Conservation (phyloP, 2,329 filamentous ascomycete species). For the Alternaria hordeiaustralica region DNA sequence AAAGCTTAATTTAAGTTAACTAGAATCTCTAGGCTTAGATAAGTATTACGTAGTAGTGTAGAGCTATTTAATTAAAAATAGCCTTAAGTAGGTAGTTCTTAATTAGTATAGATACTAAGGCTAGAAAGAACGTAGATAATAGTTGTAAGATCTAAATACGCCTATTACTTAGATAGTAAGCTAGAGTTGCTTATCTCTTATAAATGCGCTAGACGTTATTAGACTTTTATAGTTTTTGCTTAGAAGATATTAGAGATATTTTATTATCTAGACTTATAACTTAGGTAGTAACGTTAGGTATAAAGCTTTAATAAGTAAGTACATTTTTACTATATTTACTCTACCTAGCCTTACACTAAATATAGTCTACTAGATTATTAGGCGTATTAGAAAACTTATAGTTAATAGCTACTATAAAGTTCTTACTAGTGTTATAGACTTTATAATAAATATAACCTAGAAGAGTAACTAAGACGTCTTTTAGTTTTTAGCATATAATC, state of each 20-base stretch:
- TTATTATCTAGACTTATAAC: no score
- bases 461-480: conserved; percentile 14
- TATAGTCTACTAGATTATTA: conserved; percentile 5
- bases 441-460: conserved; percentile 12
- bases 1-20: background rate
- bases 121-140: background rate
- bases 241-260: no score
- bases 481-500: conserved; percentile 2
- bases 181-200: no score
- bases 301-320: conserved; percentile 9
- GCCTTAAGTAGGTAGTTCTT: background rate
- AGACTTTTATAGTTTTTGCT: no score
- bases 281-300: background rate
- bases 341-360: conserved; percentile 5
- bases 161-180: background rate
- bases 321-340: conserved; percentile 4
- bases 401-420: conserved; percentile 15
- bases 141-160: background rate
- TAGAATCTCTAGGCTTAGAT: background rate
- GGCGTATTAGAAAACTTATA: conserved; percentile 10
- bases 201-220: no score
- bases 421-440: conserved; percentile 12
- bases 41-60: background rate
- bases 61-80: background rate
- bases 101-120: background rate